Evolutionary conservation across 208 protist genomes (phyloP), one percentile per base, ranked within the genome.

Genomic region (Crithidia mellificae): DNA sequence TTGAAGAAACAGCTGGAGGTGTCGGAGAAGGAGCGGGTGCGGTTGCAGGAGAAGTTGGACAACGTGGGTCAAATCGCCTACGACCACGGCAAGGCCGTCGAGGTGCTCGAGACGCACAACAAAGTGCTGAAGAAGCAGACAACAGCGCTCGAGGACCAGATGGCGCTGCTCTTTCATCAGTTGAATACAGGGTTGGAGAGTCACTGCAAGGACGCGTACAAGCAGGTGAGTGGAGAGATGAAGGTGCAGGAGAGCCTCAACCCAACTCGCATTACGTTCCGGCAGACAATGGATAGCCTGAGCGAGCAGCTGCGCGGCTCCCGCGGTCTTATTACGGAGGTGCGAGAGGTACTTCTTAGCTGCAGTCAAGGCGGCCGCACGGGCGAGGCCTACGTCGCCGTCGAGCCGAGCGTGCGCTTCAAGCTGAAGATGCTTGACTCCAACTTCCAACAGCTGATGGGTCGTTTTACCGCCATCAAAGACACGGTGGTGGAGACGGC

Each of bases 121-220:
- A 68, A 82, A 19, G 87, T 81, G 20, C 77, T 96, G 36, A 83
- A 92, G 66, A 78, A 92, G 44, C 89, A 93, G 36, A 93, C 83
- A 24, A 92, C 47, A 22, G 90, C 82, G 15, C 61, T 96, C 20
- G 86, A 97, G 73, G 93, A 97, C 63, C 91, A 97, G 57, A 97
- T 97, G 93, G 89, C 89, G 52, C 63, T 95, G 50, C 85, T 97
- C 1, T 96, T 97, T 52, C 85, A 92, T 12, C 91, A 95, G 47
- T 65, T 97, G 8, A 94, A 94, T 70, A 74, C 80, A 2, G 91
- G 95, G 17, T 65, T 96, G 2, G 77, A 94, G 59, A 70, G 62
- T 20, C 81, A 90, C 65, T 93, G 85, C 77, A 91, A 86, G 44
- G 81, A 91, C 2, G 83, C 81, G 20, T 90, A 88, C 59, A 80